phyloP scores from a whole-genome alignment of 176 grass and related monocot genomes.

The Themeda triandra region DNA sequence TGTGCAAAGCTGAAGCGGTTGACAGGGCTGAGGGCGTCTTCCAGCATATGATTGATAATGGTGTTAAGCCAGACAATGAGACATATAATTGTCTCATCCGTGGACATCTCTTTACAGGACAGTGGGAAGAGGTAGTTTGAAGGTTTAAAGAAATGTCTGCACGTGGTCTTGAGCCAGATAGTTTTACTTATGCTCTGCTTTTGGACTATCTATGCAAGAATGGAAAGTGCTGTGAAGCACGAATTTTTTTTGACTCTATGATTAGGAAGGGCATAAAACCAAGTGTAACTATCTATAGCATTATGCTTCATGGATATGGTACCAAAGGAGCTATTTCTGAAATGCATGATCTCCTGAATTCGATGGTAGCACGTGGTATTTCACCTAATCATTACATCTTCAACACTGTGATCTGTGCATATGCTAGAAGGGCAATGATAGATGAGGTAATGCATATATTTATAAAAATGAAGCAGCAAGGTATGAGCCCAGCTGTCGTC shows the following conservation, averaged over 20 bases:
- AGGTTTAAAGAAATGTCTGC: neutral
- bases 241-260: neutral
- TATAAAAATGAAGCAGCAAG: too few relatives aligned
- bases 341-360: too few relatives aligned
- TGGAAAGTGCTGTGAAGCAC: neutral
- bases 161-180: too few relatives aligned
- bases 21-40: neutral
- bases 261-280: neutral
- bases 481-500: too few relatives aligned
- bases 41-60: neutral
- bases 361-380: neutral
- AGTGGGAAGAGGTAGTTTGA: neutral
- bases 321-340: neutral
- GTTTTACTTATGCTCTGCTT: too few relatives aligned
- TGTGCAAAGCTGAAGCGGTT: neutral
- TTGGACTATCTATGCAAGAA: neutral
- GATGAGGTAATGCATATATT: too few relatives aligned
- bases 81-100: neutral
- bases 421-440: too few relatives aligned
- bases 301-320: neutral
- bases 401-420: too few relatives aligned
- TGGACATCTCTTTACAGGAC: neutral
- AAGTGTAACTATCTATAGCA: neutral
- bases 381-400: neutral
- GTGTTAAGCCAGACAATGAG: neutral